These are phyloP conservation scores for Solanum chilense DNA, from an alignment of 257 asterid species.

Conservation along the genomic window DNA sequence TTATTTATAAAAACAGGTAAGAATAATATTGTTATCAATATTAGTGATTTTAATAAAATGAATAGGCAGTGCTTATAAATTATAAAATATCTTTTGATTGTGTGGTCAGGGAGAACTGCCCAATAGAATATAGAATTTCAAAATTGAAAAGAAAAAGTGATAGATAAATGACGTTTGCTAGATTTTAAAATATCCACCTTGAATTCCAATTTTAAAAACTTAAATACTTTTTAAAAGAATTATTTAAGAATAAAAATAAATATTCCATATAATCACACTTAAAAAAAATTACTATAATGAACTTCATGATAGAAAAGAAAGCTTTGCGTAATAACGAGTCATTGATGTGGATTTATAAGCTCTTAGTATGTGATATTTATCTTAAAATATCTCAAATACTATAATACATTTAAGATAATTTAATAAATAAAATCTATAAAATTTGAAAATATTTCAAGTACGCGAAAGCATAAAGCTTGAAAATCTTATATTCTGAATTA, in stretches of 20 bases:
- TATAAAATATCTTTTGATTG: background rate
- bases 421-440: background rate
- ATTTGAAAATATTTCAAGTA: background rate
- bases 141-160: background rate
- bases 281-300: background rate
- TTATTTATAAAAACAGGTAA: background rate
- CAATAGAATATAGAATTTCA: background rate
- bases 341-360: background rate
- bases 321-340: background rate
- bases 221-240: no score
- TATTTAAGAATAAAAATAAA: no score
- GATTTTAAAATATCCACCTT: background rate
- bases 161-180: background rate
- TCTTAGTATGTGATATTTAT: background rate
- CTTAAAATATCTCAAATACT: background rate
- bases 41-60: background rate
- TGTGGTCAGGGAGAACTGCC: background rate
- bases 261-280: no score
- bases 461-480: background rate
- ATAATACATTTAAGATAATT: background rate
- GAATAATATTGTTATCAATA: background rate
- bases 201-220: background rate
- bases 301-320: background rate
- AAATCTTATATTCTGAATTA: background rate
- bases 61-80: no score